A percentile compares a stretch with the other conserved stretches of the same genome.
Conservation (phyloP, 2,329 filamentous ascomycete genomes). For the Colletotrichum navitas region DNA sequence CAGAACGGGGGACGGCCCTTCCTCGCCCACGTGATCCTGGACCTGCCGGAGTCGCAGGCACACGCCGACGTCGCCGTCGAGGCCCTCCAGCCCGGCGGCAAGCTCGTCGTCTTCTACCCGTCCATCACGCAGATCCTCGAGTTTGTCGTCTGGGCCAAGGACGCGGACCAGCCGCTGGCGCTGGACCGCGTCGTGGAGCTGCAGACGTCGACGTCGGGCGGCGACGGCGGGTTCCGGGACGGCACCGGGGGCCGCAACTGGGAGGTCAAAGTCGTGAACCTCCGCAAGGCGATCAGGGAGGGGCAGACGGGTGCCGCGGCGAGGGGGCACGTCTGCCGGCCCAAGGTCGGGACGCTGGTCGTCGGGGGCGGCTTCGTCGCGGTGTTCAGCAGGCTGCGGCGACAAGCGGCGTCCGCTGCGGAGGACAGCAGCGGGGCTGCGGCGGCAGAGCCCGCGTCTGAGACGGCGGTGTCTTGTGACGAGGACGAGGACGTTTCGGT, state of each 20-base stretch:
- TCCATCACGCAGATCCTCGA: constrained; percentile 82
- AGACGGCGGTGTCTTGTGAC: background rate
- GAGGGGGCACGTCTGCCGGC: constrained; percentile 56
- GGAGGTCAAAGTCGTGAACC: constrained; percentile 68
- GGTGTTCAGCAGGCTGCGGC: constrained; percentile 45
- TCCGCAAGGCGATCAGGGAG: constrained; percentile 44
- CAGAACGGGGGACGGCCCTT: constrained; percentile 66
- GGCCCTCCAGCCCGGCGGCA: constrained; percentile 74
- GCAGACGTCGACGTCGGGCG: constrained; percentile 53
- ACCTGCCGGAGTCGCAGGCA: constrained; percentile 74
- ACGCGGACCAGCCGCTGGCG: constrained; percentile 64
- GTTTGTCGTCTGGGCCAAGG: constrained; percentile 67
- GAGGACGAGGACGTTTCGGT: background rate
- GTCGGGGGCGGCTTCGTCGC: constrained; percentile 58
- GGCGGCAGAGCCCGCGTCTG: background rate
- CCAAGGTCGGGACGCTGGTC: constrained; percentile 56
- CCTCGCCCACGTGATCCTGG: constrained; percentile 78
- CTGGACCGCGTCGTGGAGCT: constrained; percentile 73
- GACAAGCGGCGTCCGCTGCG: background rate
- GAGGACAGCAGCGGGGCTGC: background rate
- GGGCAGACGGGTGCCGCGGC: constrained; percentile 19
- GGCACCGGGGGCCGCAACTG: constrained; percentile 68
- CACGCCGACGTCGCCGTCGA: constrained; percentile 60
- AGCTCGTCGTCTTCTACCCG: constrained; percentile 79
- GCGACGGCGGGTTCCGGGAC: constrained; percentile 58